Evolutionary conservation across 2,329 filamentous ascomycete genomes (phyloP), one percentile per base, ranked within the genome.

Genomic region (Verticillium albo-atrum): DNA sequence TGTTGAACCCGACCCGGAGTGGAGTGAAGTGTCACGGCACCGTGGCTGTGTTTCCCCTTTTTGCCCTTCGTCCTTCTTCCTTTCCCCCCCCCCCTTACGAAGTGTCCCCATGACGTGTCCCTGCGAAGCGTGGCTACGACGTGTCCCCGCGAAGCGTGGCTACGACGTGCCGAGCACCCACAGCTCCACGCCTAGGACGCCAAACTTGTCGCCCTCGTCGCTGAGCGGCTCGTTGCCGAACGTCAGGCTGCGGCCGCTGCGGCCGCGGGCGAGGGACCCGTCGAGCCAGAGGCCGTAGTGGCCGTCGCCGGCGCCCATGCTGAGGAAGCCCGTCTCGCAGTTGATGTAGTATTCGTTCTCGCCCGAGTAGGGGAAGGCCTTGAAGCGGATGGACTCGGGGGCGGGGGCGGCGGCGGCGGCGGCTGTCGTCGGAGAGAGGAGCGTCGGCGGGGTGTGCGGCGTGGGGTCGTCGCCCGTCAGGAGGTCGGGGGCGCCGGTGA

Each of bases 291-390:
- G 79, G 2, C 95, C 95, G 72, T 95, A 98, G 67, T 90, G 90
- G 1, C 95, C 94, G 66, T 97, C 92, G 51, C 82, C 91, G 58
- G 92, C 94, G 12, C 95, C 95, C 23, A 98, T 82, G 68, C 90
- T 95, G 15, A 99, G 75, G 71, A 90, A 98, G 26, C 88, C 85
- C 3, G 86, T 81, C 75, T 98, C 92, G 75, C 94, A 98, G 68
- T 96, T 90, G 66, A 98, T 95, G 79, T 94, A 92, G 72, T 96
- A 99, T 74, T 98, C 95, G 72, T 99, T 98, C 47, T 96, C 85
- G 5, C 95, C 95, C 59, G 90, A 96, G 70, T 97, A 98, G 0
- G 94, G 93, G 68, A 98, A 99, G 0, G 94, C 94, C 75, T 97
- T 97, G 82, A 99, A 99, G 23, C 95, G 87, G 66, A 98, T 91